Conservation (phyloP, 208 protist species). For the Crithidia thermophila region DNA sequence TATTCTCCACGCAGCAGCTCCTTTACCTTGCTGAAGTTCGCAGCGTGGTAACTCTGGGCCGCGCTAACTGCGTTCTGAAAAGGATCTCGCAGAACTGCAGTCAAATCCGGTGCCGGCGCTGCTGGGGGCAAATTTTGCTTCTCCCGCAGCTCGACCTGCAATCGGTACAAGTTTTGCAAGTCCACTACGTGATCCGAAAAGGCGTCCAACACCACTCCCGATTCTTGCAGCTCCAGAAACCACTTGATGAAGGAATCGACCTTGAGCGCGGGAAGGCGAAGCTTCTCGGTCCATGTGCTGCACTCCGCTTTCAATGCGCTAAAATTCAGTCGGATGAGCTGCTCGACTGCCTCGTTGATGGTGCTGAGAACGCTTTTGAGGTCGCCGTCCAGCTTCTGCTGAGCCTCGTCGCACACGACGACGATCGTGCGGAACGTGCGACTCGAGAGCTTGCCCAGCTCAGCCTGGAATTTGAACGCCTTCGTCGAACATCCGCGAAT, state of each 20-base stretch:
- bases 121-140: slow-evolving; percentile 7
- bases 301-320: slow-evolving; percentile 31
- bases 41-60: slow-evolving; percentile 42
- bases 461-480: slow-evolving; percentile 40
- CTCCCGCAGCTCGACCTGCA: slow-evolving; percentile 44
- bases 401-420: slow-evolving; percentile 39
- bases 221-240: slow-evolving; percentile 41
- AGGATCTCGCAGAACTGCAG: slow-evolving; percentile 30
- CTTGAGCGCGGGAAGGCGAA: slow-evolving; percentile 36
- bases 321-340: slow-evolving; percentile 38
- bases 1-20: slow-evolving; percentile 41
- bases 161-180: slow-evolving; percentile 49
- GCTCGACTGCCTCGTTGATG: slow-evolving; percentile 39
- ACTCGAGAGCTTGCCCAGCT: slow-evolving; percentile 49
- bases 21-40: slow-evolving; percentile 33
- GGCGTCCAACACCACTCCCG: slow-evolving; percentile 34
- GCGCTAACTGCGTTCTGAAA: slow-evolving; percentile 41
- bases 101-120: slow-evolving; percentile 29
- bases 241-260: slow-evolving; percentile 52
- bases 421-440: slow-evolving; percentile 45
- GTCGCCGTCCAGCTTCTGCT: slow-evolving; percentile 20
- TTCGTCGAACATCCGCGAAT: slow-evolving; percentile 44
- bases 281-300: slow-evolving; percentile 33
- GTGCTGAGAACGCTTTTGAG: slow-evolving; percentile 47
- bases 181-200: slow-evolving; percentile 44